Base-by-base conservation (phyloP, 352 stramenopile genomes). In the Stramenopiles sp. region DNA sequence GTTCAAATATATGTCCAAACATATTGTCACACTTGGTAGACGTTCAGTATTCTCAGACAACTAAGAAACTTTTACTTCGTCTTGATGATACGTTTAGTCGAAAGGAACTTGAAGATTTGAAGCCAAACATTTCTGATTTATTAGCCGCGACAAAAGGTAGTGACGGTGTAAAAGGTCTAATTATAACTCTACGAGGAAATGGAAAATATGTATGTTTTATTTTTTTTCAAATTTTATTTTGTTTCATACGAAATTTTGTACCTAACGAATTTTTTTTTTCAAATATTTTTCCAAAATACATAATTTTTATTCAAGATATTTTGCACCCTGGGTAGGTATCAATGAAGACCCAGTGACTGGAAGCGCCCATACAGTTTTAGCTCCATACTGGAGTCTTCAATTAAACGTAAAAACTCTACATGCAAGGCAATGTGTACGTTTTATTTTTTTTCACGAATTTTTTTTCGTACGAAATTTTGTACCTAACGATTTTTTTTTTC, bases 301-400 rank as follows among this genome's bases (percentile, higher is more conserved):
- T n/a, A 32, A n/a, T n/a, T n/a, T n/a, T 32, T 32, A n/a, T n/a
- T 15, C n/a, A n/a, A 32, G 10, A 32, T 85, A 78, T 50, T 91
- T 91, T 53, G 71, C 39, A 7, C 72, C 73, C 5, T 63, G 64
- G 29, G 49, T 65, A 15, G 70, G 69, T 7, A 57, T 87, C 5
- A 56, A 72, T 39, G 76, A 91, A 53, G 76, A 91, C 48, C 73
- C 72, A 0, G 74, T 90, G 1, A 88, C 68, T 2, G 76, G 76
- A 3, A 81, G 64, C 29, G 68, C 67, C 0, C 73, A 90, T 46
- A 84, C 67, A 40, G 61, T 54, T 1, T 49, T 88, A 0, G 66
- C 57, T 2, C 55, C 62, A 2, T 85, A 88, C 46, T 91, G 72
- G 65, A 15, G 26, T 32, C 26, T n/a, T n/a, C n/a, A n/a, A 32